Evolutionary conservation across 2,329 filamentous ascomycete genomes (phyloP), one percentile per base, ranked within the genome.

Genomic region (Aspergillus ochraceus): DNA sequence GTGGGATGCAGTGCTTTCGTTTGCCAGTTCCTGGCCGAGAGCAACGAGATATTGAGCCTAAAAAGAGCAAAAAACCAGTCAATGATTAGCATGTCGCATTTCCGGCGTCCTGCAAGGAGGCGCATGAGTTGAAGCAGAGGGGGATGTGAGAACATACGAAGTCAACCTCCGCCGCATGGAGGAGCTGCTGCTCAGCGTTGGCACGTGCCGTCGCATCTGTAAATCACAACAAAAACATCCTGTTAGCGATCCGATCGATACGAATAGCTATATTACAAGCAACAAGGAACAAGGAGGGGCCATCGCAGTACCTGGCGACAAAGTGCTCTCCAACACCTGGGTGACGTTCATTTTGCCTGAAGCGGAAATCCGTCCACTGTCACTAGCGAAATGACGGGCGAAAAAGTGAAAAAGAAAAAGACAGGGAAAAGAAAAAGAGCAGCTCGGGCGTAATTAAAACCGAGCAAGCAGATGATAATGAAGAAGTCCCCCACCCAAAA

Each of bases 271-370:
- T 46, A 20, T 45, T 39, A 42, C 24, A 52, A 2, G n/a, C 6
- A 46, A 24, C 14, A 6, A 32, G 50, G 24, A 30, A 36, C 30
- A 52, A 36, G 47, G 22, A 53, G 45, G 17, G 26, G 24, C 24
- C 8, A 22, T 32, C 12, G 26, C 22, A 24, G 22, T 83, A 98
- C 95, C 94, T 76, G 93, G 86, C 76, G 93, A 96, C 81, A 98
- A 88, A 79, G 95, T 98, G 84, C 93, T 94, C 81, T 92, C 88
- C 84, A 99, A 90, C 83, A 99, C 94, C 83, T 92, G 90, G 84
- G 94, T 96, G 84, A 98, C 96, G 83, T 98, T 92, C 90, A 96
- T 93, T 83, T 86, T 92, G 71, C 59, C 64, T 69, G 62, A 68
- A 57, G 59, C 58, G 59, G 68, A 56, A 66, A 61, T 66, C 59